Percentiles rank a stretch among this genome's conserved stretches.
Conservation (phyloP, 2,329 filamentous ascomycete genomes). For the Talaromyces rugulosus region DNA sequence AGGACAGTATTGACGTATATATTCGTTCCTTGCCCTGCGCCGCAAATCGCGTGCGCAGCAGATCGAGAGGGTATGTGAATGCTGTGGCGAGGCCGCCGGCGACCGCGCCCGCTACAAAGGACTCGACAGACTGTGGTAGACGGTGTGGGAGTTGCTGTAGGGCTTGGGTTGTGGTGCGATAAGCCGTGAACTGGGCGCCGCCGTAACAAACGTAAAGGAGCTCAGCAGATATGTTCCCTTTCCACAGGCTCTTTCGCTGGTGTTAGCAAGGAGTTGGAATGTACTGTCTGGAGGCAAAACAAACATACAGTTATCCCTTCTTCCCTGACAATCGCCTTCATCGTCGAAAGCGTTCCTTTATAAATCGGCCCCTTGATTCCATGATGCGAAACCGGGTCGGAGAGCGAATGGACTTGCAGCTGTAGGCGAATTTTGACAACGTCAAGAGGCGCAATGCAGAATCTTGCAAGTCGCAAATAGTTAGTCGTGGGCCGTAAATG, state of each 20-base stretch:
- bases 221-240: slow-evolving; percentile 95
- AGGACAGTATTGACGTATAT: slow-evolving; percentile 67
- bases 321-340: slow-evolving; percentile 69
- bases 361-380: slow-evolving; percentile 47
- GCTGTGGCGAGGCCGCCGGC: slow-evolving; percentile 81
- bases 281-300: background rate
- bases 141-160: slow-evolving; percentile 53
- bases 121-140: slow-evolving; percentile 65
- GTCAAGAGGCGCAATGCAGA: slow-evolving; percentile 91
- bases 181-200: slow-evolving; percentile 82
- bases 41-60: slow-evolving; percentile 92
- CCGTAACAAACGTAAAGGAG: slow-evolving; percentile 90
- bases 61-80: slow-evolving; percentile 85
- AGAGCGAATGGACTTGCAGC: slow-evolving; percentile 80
- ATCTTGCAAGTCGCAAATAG: slow-evolving; percentile 48
- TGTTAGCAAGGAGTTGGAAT: background rate
- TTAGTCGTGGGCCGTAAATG: background rate
- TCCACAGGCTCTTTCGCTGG: slow-evolving; percentile 69
- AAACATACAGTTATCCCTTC: slow-evolving; percentile 68
- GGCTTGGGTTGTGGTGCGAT: slow-evolving; percentile 68
- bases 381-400: slow-evolving; percentile 62
- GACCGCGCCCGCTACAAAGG: slow-evolving; percentile 76
- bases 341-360: slow-evolving; percentile 71
- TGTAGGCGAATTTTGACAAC: slow-evolving; percentile 98
- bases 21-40: slow-evolving; percentile 78